A percentile compares a stretch with the other conserved stretches of the same genome.
Evolutionary conservation across 2,329 filamentous ascomycete genomes (phyloP).

Genomic region (Fusarium sp.): DNA sequence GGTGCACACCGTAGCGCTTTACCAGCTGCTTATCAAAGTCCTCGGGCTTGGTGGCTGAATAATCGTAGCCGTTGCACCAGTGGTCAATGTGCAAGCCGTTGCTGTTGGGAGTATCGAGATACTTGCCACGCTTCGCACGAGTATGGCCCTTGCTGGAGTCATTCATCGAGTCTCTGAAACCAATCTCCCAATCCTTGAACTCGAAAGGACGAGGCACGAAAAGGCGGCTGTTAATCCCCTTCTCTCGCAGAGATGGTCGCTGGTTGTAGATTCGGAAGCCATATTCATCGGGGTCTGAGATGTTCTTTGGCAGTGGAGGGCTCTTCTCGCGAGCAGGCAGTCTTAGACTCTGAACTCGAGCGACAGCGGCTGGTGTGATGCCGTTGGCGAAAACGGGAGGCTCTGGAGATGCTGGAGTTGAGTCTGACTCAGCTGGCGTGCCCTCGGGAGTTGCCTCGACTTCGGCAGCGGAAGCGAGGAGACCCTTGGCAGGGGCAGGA

Average conservation of each 20-base stretch:
- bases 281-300: slow-evolving; percentile 61
- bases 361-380: slow-evolving; percentile 36
- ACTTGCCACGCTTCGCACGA: slow-evolving; percentile 64
- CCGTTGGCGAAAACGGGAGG: slow-evolving; percentile 46
- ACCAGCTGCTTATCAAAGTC: slow-evolving; percentile 64
- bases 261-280: slow-evolving; percentile 60
- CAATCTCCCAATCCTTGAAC: slow-evolving; percentile 66
- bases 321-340: slow-evolving; percentile 52
- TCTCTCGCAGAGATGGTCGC: slow-evolving; percentile 55
- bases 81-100: slow-evolving; percentile 66
- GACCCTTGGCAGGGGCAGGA: slow-evolving; percentile 52
- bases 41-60: slow-evolving; percentile 58
- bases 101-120: slow-evolving; percentile 64
- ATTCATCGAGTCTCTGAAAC: slow-evolving; percentile 69
- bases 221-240: slow-evolving; percentile 64
- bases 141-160: slow-evolving; percentile 65
- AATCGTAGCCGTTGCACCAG: slow-evolving; percentile 64
- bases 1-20: slow-evolving; percentile 62
- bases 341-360: slow-evolving; percentile 44
- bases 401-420: slow-evolving; percentile 52
- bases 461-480: slow-evolving; percentile 54
- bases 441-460: slow-evolving; percentile 51
- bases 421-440: slow-evolving; percentile 52
- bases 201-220: slow-evolving; percentile 59
- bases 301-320: slow-evolving; percentile 53